Base-by-base conservation (phyloP, 208 protist genomes). In the Leishmania arabica region DNA sequence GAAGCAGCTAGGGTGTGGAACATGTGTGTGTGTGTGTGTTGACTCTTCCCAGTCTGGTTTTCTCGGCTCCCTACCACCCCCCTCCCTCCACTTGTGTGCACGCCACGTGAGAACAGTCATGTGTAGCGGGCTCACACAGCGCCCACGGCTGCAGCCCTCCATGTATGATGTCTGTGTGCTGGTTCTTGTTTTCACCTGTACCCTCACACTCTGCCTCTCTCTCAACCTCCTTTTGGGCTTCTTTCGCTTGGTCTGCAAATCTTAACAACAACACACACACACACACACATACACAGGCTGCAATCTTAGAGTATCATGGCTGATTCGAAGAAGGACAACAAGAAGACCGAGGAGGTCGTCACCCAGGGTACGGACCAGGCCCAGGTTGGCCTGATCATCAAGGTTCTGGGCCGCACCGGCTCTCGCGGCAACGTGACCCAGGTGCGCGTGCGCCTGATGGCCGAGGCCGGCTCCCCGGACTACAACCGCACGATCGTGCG, bases 391-490 rank as follows among this genome's bases (percentile, higher is more conserved):
- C 84, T 98, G 70, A 99, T 99, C 84, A 99, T 96, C 70, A 99
- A 99, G 90, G 93, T 99, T 72, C 91, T 99, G 77, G 99, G 99
- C 90, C 94, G 99, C 88, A 99, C 99, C 56, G 99, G 99, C 86
- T 99, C 99, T 76, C 98, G 99, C 84, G 99, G 99, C 94, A 99
- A 99, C 87, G 98, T 99, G 85, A 99, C 99, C 56, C 99, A 99
- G 95, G 98, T 99, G 85, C 95, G 96, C 78, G 98, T 99, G 60
- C 90, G 96, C 60, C 98, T 34, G 34, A 89, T 99, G 83, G 92
- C 96, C 73, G 93, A 96, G 84, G 89, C 93, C 68, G 94, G 93
- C 49, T 95, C 91, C 54, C 89, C 91, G 65, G 93, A 99, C 64
- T 92, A 91, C 70, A 96, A 95, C 90, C 95, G 99, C 83, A 96